Conservation (phyloP, 2,329 filamentous ascomycete genomes). For the Zymoseptoria ardabiliae region DNA sequence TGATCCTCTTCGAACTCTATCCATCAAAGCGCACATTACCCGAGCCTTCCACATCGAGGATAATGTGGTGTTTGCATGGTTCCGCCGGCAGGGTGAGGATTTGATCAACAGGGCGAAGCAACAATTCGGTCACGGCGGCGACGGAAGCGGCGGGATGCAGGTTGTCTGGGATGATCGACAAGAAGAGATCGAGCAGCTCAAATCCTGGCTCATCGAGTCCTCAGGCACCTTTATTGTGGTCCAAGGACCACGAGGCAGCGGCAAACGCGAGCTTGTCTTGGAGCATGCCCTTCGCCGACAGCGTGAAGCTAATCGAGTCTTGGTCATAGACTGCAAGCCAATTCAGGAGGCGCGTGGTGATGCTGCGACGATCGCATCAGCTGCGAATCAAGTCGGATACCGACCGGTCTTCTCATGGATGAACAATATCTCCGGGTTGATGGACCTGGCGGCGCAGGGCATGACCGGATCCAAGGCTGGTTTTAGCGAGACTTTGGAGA, state of each 20-base stretch:
- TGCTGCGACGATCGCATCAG: conserved; percentile 70
- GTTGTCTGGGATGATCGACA: conserved; percentile 85
- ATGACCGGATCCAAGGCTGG: conserved; percentile 91
- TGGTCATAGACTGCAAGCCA: conserved; percentile 87
- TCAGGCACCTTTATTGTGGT: conserved; percentile 89
- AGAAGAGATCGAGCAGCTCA: conserved; percentile 71
- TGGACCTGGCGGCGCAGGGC: conserved; percentile 87
- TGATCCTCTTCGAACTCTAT: conserved; percentile 89
- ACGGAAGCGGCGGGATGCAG: conserved; percentile 60
- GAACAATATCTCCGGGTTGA: conserved; percentile 85
- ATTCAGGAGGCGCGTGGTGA: conserved; percentile 89
- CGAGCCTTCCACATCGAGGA: conserved; percentile 66
- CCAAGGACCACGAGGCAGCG: conserved; percentile 83
- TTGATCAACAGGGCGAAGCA: conserved; percentile 48
- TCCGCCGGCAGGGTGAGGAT: conserved; percentile 64
- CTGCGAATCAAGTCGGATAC: conserved; percentile 80
- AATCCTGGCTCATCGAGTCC: conserved; percentile 79
- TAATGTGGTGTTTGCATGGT: conserved; percentile 69
- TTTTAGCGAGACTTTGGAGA: conserved; percentile 86
- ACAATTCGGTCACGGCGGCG: conserved; percentile 31
- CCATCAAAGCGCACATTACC: conserved; percentile 81
- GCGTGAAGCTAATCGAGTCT: conserved; percentile 57
- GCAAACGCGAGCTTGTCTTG: conserved; percentile 79
- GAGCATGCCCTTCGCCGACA: conserved; percentile 69
- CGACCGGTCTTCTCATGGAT: conserved; percentile 92